A percentile compares a stretch with the other conserved stretches of the same genome.
Conservation (phyloP, 176 grass and related monocot species). For the Carex cristatella region DNA sequence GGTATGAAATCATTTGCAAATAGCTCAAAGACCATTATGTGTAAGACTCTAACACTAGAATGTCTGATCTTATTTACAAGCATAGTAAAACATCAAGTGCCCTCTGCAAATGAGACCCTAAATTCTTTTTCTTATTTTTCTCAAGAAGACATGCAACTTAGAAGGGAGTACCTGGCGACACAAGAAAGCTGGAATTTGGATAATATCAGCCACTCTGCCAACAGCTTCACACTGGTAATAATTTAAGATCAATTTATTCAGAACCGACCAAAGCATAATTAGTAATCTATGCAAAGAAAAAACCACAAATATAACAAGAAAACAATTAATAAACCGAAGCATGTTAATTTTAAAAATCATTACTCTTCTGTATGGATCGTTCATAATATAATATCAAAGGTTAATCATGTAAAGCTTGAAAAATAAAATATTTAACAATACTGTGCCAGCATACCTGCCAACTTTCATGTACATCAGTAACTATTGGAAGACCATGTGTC, state of each 20-base stretch:
- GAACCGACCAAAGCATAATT: not conserved
- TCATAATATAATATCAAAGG: not conserved
- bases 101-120: not conserved
- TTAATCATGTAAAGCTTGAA: not conserved
- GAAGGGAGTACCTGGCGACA: constrained; percentile 71
- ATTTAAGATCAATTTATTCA: constrained; percentile 1
- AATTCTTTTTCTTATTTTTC: not conserved
- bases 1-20: not conserved
- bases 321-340: not conserved
- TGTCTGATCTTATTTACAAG: not conserved
- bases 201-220: constrained; percentile 92
- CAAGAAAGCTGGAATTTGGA: constrained; percentile 97
- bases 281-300: not conserved
- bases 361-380: not conserved
- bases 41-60: not conserved
- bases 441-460: constrained; percentile 47
- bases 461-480: constrained; percentile 96
- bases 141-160: not conserved
- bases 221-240: constrained; percentile 78
- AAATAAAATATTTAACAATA: not conserved
- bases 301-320: not conserved
- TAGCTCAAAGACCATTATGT: not conserved
- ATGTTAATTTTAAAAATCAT: not conserved
- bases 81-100: not conserved
- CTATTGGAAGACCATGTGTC: constrained; percentile 67